phyloP scores from a whole-genome alignment of 345 rosid species.

The Citrus inodora region DNA sequence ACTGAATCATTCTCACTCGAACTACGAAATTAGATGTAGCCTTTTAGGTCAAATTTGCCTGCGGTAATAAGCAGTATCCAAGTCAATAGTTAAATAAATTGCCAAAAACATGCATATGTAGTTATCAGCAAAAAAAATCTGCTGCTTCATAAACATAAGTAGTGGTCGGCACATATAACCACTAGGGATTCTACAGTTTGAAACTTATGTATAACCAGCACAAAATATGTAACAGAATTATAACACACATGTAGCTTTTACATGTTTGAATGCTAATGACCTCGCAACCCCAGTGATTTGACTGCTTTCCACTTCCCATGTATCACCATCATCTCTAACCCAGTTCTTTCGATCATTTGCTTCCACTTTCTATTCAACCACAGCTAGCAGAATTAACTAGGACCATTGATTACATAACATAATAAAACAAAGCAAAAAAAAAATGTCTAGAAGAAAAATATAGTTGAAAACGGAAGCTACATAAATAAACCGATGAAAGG shows the following conservation, averaged over 20 bases:
- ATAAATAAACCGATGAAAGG: no score
- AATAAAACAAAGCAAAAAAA: neutral
- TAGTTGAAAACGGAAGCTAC: neutral
- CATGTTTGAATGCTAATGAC: slow-evolving; percentile 15
- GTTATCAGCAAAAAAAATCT: neutral
- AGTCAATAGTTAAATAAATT: neutral
- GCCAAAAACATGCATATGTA: neutral
- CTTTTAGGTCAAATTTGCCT: neutral
- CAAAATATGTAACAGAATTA: slow-evolving; percentile 11
- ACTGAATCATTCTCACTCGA: neutral
- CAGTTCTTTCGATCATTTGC: slow-evolving; percentile 5
- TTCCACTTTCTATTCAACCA: neutral
- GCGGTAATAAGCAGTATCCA: neutral
- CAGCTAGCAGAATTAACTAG: slow-evolving; percentile 13
- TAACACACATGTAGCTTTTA: slow-evolving; percentile 16
- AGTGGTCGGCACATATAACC: slow-evolving; percentile 4
- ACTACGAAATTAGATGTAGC: neutral
- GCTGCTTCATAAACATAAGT: neutral
- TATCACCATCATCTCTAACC: neutral
- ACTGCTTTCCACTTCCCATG: neutral
- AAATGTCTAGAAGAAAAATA: neutral
- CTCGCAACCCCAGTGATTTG: neutral
- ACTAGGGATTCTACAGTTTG: slow-evolving; percentile 4
- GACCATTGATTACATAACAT: neutral
- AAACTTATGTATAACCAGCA: slow-evolving; percentile 21